Evolutionary conservation across 2,329 filamentous ascomycete genomes (phyloP).

Genomic region (Hymenoscyphus albidus): DNA sequence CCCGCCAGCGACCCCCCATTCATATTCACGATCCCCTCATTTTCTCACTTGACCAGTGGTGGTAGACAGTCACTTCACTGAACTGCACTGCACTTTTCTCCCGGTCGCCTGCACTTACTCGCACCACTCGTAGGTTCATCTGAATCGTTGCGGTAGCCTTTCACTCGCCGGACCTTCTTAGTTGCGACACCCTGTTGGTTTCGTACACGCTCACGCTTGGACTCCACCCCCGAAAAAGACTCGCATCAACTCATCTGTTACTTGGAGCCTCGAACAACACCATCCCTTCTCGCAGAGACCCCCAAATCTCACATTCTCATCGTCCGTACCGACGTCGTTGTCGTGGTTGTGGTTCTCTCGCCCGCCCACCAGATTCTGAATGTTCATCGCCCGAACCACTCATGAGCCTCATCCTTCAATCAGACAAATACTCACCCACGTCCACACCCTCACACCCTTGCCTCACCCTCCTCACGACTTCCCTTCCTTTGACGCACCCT

Average conservation of each 20-base stretch:
- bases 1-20: not conserved
- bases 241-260: not conserved
- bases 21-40: not conserved
- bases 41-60: not conserved
- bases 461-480: not conserved
- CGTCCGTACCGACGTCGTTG: not conserved
- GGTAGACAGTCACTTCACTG: not conserved
- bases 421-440: not conserved
- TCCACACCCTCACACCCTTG: not conserved
- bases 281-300: not conserved
- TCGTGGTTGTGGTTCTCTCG: not conserved
- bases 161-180: conserved; percentile 1
- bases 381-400: conserved; percentile 2
- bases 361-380: not conserved
- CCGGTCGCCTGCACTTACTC: not conserved
- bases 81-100: not conserved
- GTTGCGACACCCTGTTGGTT: conserved; percentile 10
- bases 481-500: not conserved
- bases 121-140: not conserved
- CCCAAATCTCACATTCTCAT: not conserved
- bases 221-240: conserved; percentile 1
- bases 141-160: conserved; percentile 2
- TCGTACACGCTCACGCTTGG: conserved; percentile 4
- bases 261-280: not conserved
- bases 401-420: conserved; percentile 3